phyloP scores from a whole-genome alignment of 306 rosid genomes.

The Sphenostylis stenocarpa region DNA sequence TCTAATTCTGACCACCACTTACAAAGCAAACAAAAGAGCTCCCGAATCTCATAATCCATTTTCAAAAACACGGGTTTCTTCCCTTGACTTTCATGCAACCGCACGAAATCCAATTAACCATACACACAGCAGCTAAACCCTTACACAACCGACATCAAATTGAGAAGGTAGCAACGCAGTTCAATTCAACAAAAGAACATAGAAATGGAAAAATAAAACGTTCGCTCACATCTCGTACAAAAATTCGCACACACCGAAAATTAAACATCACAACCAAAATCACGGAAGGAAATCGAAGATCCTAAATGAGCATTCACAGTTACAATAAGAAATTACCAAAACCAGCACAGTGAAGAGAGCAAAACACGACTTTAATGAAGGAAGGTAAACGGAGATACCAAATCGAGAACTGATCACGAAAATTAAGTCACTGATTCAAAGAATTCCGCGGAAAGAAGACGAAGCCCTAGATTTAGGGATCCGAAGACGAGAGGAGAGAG shows the following conservation, averaged over 20 bases:
- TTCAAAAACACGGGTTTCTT: not conserved
- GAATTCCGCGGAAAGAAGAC: slow-evolving; percentile 27
- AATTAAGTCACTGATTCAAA: slow-evolving; percentile 12
- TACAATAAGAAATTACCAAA: not conserved
- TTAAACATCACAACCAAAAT: slow-evolving; percentile 15
- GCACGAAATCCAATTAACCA: not conserved
- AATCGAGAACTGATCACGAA: not conserved
- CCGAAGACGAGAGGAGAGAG: slow-evolving; percentile 28
- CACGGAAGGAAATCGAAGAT: slow-evolving; percentile 27
- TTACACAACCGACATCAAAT: slow-evolving; percentile 8
- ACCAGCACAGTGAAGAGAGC: slow-evolving; percentile 3
- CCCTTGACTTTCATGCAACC: not conserved
- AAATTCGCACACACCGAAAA: slow-evolving; percentile 21
- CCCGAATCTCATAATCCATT: not conserved
- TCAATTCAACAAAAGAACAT: not conserved
- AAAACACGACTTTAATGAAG: not conserved
- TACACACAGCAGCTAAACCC: not conserved
- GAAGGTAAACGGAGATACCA: not conserved
- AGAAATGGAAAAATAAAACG: not conserved
- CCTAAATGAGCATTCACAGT: slow-evolving; percentile 23
- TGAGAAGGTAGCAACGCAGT: not conserved
- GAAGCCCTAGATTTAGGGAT: slow-evolving; percentile 89
- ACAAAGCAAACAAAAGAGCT: not conserved
- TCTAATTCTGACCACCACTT: not conserved
- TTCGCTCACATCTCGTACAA: not conserved